phyloP scores from a whole-genome alignment of 257 asterid species.

The Anisodus tanguticus region DNA sequence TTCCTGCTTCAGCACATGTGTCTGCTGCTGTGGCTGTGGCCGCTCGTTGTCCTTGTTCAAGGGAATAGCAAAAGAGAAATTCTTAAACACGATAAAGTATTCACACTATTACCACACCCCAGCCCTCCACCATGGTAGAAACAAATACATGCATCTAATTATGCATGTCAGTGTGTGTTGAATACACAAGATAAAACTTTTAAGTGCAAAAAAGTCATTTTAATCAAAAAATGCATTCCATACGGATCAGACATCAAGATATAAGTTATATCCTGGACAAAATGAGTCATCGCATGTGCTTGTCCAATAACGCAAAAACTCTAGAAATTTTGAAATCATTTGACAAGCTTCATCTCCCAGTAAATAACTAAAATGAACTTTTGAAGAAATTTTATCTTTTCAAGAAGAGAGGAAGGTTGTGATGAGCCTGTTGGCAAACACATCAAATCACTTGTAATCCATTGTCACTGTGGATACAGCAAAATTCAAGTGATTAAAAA shows the following conservation, averaged over 20 bases:
- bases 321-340: not conserved
- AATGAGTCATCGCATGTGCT: not conserved
- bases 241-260: not conserved
- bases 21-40: slow-evolving; percentile 22
- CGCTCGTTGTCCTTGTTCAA: slow-evolving; percentile 21
- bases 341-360: not conserved
- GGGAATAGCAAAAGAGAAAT: not conserved
- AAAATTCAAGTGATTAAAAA: slow-evolving; percentile 3
- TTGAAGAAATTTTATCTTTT: not conserved
- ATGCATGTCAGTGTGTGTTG: not conserved
- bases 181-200: not conserved
- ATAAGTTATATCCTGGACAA: not conserved
- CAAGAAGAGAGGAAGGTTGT: slow-evolving; percentile 8
- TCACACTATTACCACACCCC: too few relatives aligned
- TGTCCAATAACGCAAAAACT: not conserved
- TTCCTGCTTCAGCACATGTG: slow-evolving; percentile 42
- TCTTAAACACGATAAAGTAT: not conserved
- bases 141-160: not conserved
- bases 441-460: slow-evolving; percentile 12
- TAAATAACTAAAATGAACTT: not conserved
- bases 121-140: too few relatives aligned
- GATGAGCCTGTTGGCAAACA: not conserved
- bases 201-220: not conserved
- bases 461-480: not conserved
- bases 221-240: not conserved